These are phyloP conservation scores for Podospora comata DNA, from an alignment of 495 filamentous ascomycete genomes.

Conservation along the genomic window DNA sequence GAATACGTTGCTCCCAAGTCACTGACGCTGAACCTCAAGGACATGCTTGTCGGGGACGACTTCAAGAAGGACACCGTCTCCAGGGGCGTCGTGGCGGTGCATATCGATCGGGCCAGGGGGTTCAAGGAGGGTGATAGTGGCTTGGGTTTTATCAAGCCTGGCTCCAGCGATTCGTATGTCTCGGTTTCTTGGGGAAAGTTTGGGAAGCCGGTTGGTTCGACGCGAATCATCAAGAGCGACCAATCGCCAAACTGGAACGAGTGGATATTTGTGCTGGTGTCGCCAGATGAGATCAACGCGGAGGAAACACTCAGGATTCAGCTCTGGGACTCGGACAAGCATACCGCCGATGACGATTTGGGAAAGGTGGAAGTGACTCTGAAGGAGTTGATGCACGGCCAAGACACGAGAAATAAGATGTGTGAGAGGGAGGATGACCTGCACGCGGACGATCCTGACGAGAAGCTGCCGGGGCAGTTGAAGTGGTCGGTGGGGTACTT, in stretches of 20 bases:
- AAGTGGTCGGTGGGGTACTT: constrained; percentile 70
- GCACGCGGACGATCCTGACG: constrained; percentile 54
- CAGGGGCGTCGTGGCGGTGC: constrained; percentile 61
- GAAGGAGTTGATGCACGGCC: constrained; percentile 58
- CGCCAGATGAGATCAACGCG: constrained; percentile 67
- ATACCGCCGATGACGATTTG: constrained; percentile 68
- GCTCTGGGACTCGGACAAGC: constrained; percentile 68
- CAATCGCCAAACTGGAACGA: constrained; percentile 68
- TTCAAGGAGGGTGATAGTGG: constrained; percentile 66
- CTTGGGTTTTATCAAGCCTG: constrained; percentile 54
- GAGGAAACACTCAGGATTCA: constrained; percentile 64
- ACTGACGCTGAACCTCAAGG: constrained; percentile 66
- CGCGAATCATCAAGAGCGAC: constrained; percentile 59
- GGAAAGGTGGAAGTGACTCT: constrained; percentile 65
- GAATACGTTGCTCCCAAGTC: constrained; percentile 74
- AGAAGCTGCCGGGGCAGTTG: constrained; percentile 66
- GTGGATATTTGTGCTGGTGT: constrained; percentile 61
- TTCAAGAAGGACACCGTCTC: constrained; percentile 69
- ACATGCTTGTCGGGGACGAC: constrained; percentile 71
- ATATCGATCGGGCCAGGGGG: constrained; percentile 58
- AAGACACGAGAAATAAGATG: constrained; percentile 52
- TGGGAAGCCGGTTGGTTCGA: constrained; percentile 63
- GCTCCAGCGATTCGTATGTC: constrained; percentile 66
- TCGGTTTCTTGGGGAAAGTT: constrained; percentile 73
- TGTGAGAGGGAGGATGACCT: constrained; percentile 58